phyloP scores from a whole-genome alignment of 768 basidiomycete species.

The Leccinum sublutescens region DNA sequence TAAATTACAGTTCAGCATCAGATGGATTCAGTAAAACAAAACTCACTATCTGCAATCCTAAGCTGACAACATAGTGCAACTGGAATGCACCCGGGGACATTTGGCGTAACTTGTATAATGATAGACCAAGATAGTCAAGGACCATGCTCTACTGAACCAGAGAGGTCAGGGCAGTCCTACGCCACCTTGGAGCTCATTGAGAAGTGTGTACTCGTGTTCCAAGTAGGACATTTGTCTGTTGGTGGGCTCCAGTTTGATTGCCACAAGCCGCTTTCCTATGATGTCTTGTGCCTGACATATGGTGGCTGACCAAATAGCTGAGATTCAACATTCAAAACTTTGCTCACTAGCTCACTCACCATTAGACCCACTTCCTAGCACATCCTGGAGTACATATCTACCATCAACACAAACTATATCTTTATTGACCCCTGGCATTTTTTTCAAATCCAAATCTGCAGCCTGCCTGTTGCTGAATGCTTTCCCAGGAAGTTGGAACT shows the following conservation, averaged over 20 bases:
- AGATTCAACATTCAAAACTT: too few species aligned
- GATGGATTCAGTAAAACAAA: background rate
- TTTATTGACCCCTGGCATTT: too few species aligned
- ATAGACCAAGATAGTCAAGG: background rate
- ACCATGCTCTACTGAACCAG: background rate
- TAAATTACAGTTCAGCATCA: background rate
- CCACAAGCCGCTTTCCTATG: too few species aligned
- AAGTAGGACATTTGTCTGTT: background rate
- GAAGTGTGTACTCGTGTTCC: background rate
- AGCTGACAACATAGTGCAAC: background rate
- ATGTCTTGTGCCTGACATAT: too few species aligned
- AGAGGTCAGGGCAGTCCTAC: background rate
- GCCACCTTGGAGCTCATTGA: background rate
- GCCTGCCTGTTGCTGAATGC: too few species aligned
- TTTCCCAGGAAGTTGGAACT: too few species aligned
- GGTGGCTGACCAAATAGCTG: too few species aligned
- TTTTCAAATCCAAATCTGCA: too few species aligned
- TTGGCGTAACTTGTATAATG: background rate
- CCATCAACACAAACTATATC: too few species aligned
- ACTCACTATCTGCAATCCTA: background rate
- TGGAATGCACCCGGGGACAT: background rate
- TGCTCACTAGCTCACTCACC: conserved; percentile 42
- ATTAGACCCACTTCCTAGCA: conserved; percentile 42
- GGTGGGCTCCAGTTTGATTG: too few species aligned
- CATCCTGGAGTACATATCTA: too few species aligned